A percentile compares a stretch with the other conserved stretches of the same genome.
phyloP scores from a whole-genome alignment of 192 early-diverging fungal species.

The Coemansia sp. region DNA sequence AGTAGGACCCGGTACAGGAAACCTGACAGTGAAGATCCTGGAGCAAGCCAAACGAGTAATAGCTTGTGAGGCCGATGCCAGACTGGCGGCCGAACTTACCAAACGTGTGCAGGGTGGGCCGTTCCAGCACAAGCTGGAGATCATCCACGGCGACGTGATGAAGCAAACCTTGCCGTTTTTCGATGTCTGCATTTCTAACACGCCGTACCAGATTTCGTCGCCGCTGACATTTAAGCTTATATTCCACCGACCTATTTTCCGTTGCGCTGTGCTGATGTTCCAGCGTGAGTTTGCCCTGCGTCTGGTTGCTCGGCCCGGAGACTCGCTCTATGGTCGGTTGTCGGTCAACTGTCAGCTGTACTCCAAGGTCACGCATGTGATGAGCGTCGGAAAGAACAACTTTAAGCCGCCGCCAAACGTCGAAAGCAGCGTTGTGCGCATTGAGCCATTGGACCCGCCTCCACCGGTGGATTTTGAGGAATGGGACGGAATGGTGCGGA shows the following conservation, averaged over 20 bases:
- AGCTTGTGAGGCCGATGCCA: conserved; percentile 95
- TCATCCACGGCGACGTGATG: conserved; percentile 97
- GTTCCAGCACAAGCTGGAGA: conserved; percentile 69
- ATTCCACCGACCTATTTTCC: conserved; percentile 89
- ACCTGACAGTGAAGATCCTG: conserved; percentile 93
- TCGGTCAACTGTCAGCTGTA: conserved; percentile 93
- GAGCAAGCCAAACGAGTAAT: conserved; percentile 90
- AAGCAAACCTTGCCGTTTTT: conserved; percentile 97
- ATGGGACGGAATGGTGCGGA: conserved; percentile 95
- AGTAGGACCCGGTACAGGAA: conserved; percentile 99
- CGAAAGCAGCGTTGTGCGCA: conserved; percentile 91
- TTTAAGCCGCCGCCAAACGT: conserved; percentile 97
- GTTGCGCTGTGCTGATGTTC: conserved; percentile 97
- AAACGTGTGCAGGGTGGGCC: conserved; percentile 94
- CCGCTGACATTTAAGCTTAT: conserved; percentile 94
- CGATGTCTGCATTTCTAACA: conserved; percentile 98
- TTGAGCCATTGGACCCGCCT: conserved; percentile 92
- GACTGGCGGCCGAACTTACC: conserved; percentile 92
- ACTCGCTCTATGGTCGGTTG: conserved; percentile 87
- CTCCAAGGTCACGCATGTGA: conserved; percentile 92
- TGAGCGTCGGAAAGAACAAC: conserved; percentile 98
- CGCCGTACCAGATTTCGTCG: conserved; percentile 97
- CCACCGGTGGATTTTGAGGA: conserved; percentile 94
- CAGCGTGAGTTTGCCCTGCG: conserved; percentile 98
- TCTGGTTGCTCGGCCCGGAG: conserved; percentile 91